Evolutionary conservation across 768 basidiomycete genomes (phyloP).

Genomic region (Mycena chlorophos): DNA sequence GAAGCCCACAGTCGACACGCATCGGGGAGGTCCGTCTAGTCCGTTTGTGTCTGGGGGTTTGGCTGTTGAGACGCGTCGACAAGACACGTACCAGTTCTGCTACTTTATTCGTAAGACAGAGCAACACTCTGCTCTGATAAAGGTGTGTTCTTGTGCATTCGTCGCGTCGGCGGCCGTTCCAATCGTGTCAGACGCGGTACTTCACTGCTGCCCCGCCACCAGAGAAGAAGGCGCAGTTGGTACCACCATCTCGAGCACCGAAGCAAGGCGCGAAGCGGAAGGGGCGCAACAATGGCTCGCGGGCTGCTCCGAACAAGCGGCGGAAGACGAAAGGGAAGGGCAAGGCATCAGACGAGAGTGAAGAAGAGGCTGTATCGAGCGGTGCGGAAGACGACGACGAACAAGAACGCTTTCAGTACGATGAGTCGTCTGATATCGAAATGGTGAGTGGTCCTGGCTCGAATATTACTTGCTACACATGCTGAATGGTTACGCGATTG

Average conservation of each 20-base stretch:
- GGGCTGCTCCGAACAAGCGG: slow-evolving; percentile 31
- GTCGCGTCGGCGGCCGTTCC: background rate
- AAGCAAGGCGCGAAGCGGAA: slow-evolving; percentile 19
- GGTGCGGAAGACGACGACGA: slow-evolving; percentile 28
- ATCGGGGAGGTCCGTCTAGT: slow-evolving; percentile 68
- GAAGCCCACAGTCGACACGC: slow-evolving; percentile 76
- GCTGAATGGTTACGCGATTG: background rate
- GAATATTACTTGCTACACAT: too few relatives aligned
- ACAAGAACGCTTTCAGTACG: too few relatives aligned
- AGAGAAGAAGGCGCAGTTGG: slow-evolving; percentile 14
- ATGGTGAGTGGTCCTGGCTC: background rate
- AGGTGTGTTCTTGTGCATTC: slow-evolving; percentile 47
- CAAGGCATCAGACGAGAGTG: slow-evolving; percentile 27
- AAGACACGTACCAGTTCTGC: slow-evolving; percentile 88
- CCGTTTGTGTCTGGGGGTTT: slow-evolving; percentile 5
- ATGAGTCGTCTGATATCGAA: slow-evolving; percentile 15
- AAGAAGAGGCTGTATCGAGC: slow-evolving; percentile 18
- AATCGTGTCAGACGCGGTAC: slow-evolving; percentile 44
- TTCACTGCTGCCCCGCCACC: slow-evolving; percentile 37
- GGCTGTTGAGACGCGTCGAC: slow-evolving; percentile 6
- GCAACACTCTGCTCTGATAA: slow-evolving; percentile 77
- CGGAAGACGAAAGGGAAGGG: slow-evolving; percentile 42
- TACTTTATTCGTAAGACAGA: slow-evolving; percentile 86
- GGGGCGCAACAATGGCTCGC: slow-evolving; percentile 22
- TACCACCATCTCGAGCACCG: too few relatives aligned